Base-by-base conservation (phyloP, 2,329 filamentous ascomycete species). In the Ascocoryne sarcoides region DNA sequence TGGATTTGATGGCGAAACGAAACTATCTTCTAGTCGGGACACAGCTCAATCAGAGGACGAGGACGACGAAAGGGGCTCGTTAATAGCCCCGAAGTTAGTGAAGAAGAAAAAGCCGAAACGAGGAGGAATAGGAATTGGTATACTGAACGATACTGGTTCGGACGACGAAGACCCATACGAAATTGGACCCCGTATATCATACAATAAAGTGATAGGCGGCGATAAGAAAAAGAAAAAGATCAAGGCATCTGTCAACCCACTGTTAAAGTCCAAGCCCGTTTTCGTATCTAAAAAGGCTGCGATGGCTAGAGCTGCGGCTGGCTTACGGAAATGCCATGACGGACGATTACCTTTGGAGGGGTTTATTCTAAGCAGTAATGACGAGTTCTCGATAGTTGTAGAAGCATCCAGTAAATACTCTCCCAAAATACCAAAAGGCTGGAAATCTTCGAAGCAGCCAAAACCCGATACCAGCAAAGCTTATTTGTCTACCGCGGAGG, bases 91-190 rank as follows among this genome's bases (percentile, higher is more conserved):
- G 3, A 48, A 47, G 19, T 43, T 42, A 17, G 17, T 37, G 10
- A 75, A 76, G 41, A 82, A 80, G 55, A 63, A 61, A 54, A 66
- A 67, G 43, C 65, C 57, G 43, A 58, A 54, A 2, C 71, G 71
- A 38, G 76, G 82, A 2, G 86, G 84, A 0, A 86, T 96, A 48
- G 90, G 90, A 0, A 81, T 95, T 10, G 90, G 90, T 0, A 71
- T 95, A 2, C 64, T 96, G 33, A 95, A 96, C 54, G 90, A 95
- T 51, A 92, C 82, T 15, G 89, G 88, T 9, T 95, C 90, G 4
- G 92, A 96, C 51, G 89, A 95, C 33, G 92, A 96, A 54, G 89
- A 95, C 55, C 84, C 87, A 0, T 96, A 95, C 58, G 84, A 90
- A 43, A 81, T 96, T 39, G 90, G 90, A 0, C 92, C 92, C 0